Evolutionary conservation across 257 asterid genomes (phyloP), one percentile per base, ranked within the genome.

Genomic region (Solanum chaucha): DNA sequence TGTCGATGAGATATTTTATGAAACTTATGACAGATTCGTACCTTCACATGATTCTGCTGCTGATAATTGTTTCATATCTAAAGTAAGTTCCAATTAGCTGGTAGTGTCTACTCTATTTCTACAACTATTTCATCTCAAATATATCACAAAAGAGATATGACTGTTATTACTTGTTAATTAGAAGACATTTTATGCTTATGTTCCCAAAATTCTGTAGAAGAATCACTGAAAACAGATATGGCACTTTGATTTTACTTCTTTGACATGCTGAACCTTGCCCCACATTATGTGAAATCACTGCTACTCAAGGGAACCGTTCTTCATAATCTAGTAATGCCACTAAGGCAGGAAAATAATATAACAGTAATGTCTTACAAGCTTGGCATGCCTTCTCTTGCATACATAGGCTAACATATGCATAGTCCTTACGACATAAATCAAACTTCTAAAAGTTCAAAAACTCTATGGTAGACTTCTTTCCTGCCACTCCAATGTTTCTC

Each of bases 1-100:
- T 5, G 94, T 94, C 38, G 99, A 97, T 74, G 99, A 97, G 93
- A 94, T 97, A 83, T 93, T 97, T 82, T 96, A 96, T 28, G 99
- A 97, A 64, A 97, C 96, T 46, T 94, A 90, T 44, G 99, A 97
- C 89, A 92, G 97, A 93, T 97, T 87, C 82, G 90, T 87, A 75
- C 99, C 99, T 84, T 84, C 91, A 30, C 92, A 94, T 74, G 85
- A 90, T 28, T 80, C 87, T 72, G 94, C 90, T 28, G 84, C 91
- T 85, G 99, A 97, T 80, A 86, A 89, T 74, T 96, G 98, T 87
- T 97, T 91, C 88, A 92, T 96, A 82, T 96, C 99, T 71, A 88
- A 86, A 82, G 99, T 97, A 88, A 85, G 92, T 10, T 72, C 35
- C 67, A 73, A 73, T 46, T 86, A 46, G 32, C 85, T 10, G 64